Evolutionary conservation across 108 stramenopile genomes (phyloP), one percentile per base, ranked within the genome.

Genomic region (Epipyxis sp.): DNA sequence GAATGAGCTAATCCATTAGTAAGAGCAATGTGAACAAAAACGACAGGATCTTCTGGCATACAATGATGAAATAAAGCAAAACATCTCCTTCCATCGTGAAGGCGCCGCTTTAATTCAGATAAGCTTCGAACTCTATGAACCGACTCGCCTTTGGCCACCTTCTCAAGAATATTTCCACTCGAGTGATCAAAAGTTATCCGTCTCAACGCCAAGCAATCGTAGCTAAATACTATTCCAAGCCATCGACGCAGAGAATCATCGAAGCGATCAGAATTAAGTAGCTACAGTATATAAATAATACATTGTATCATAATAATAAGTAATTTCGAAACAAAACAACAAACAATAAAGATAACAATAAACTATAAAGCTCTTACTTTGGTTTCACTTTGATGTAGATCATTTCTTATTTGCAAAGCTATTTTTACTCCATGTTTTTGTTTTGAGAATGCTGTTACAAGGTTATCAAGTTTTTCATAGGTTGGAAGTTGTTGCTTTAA

Each of bases 1-100:
- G 89, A 82, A 27, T 71, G 46, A 10, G 91, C 88, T 25, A 91
- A 78, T 32, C 82, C 65, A 41, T 83, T 78, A 61, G 90, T 72
- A 44, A 97, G 85, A 1, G 93, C 90, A 6, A 91, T 91, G 81
- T 97, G 94, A 1, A 94, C 89, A 78, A 97, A 94, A 10, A 92
- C 91, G 44, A 97, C 82, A 32, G 96, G 96, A 77, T 87, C 84
- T 59, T 88, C 80, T 40, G 89, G 91, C 35, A 95, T 82, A 16
- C 92, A 83, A 2, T 92, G 93, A 80, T 95, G 94, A 59, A 97
- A 94, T 57, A 95, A 86, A 2, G 88, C 93, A 86, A 91, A 94
- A 79, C 94, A 95, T 1, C 96, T 84, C 62, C 91, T 72, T 25
- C 86, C 90, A 10, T 87, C 86, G 1, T 92, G 91, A 1, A 95